Conservation (phyloP, 1,284 basidiomycete genomes). For the Trichosporon inkin region DNA sequence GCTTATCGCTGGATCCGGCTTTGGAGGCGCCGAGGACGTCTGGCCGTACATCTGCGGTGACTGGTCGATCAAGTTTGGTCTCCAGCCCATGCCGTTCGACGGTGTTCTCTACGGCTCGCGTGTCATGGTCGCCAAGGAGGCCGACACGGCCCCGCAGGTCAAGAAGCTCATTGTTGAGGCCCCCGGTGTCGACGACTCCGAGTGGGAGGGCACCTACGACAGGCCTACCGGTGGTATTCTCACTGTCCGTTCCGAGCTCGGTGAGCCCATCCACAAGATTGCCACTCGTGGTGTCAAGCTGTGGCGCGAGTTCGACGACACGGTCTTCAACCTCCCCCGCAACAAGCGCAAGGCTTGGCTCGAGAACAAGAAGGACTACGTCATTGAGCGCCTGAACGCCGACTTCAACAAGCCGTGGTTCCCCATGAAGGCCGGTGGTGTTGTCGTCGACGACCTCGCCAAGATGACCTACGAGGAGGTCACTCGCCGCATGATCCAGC, state of each 20-base stretch:
- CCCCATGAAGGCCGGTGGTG: conserved; percentile 85
- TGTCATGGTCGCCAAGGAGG: conserved; percentile 98
- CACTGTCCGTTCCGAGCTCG: conserved; percentile 94
- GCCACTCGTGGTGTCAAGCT: conserved; percentile 93
- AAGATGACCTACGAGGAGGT: conserved; percentile 99
- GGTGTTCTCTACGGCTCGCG: conserved; percentile 93
- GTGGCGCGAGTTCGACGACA: conserved; percentile 98
- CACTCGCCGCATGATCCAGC: conserved; percentile 78
- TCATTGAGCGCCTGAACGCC: conserved; percentile 87
- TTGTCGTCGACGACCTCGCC: conserved; percentile 75
- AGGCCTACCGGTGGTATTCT: conserved; percentile 94
- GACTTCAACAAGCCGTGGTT: conserved; percentile 98
- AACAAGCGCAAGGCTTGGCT: conserved; percentile 92
- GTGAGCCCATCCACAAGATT: conserved; percentile 98
- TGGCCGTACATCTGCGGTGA: conserved; percentile 97
- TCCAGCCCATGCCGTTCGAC: conserved; percentile 98
- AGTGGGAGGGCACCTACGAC: conserved; percentile 93
- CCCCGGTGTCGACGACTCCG: conserved; percentile 80
- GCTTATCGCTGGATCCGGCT: conserved; percentile 93
- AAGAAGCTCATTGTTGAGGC: conserved; percentile 96
- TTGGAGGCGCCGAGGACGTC: conserved; percentile 89
- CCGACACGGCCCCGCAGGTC: conserved; percentile 87
- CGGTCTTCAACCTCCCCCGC: conserved; percentile 88
- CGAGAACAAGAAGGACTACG: conserved; percentile 75
- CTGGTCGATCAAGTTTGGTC: conserved; percentile 80